A percentile compares a stretch with the other conserved stretches of the same genome.
These are phyloP conservation scores for Prunus padus DNA, from an alignment of 306 rosid genomes.

Conservation along the genomic window DNA sequence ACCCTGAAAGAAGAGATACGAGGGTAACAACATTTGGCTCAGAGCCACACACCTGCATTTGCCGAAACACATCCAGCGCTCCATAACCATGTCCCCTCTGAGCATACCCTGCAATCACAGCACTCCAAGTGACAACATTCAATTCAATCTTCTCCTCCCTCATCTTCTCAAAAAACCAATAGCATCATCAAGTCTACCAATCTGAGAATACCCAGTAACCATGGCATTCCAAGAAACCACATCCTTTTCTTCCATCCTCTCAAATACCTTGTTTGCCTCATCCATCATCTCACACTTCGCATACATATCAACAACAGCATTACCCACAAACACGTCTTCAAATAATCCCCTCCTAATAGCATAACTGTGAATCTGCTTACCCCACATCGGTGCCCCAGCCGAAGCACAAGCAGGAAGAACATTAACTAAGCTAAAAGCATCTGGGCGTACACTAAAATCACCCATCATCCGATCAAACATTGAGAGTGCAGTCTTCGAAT, in stretches of 20 bases:
- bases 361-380: slow-evolving; percentile 68
- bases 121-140: slow-evolving; percentile 88
- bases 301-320: slow-evolving; percentile 78
- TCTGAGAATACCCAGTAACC: slow-evolving; percentile 81
- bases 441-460: slow-evolving; percentile 29
- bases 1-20: slow-evolving; percentile 76
- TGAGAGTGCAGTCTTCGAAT: slow-evolving; percentile 37
- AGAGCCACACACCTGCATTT: slow-evolving; percentile 54
- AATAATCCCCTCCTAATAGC: slow-evolving; percentile 55
- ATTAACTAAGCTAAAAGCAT: slow-evolving; percentile 70
- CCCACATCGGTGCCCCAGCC: slow-evolving; percentile 37
- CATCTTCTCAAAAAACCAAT: slow-evolving; percentile 67
- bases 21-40: slow-evolving; percentile 73
- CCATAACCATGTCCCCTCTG: slow-evolving; percentile 69
- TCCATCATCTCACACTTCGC: slow-evolving; percentile 70
- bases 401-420: slow-evolving; percentile 74
- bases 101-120: slow-evolving; percentile 76
- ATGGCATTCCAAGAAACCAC: slow-evolving; percentile 91
- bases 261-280: slow-evolving; percentile 65
- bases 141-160: slow-evolving; percentile 48
- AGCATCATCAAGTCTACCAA: slow-evolving; percentile 60
- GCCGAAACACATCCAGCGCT: slow-evolving; percentile 65
- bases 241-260: slow-evolving; percentile 67
- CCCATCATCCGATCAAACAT: slow-evolving; percentile 48
- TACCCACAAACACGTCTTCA: slow-evolving; percentile 82